Conservation (phyloP, 257 asterid genomes). For the Solanum boliviense region DNA sequence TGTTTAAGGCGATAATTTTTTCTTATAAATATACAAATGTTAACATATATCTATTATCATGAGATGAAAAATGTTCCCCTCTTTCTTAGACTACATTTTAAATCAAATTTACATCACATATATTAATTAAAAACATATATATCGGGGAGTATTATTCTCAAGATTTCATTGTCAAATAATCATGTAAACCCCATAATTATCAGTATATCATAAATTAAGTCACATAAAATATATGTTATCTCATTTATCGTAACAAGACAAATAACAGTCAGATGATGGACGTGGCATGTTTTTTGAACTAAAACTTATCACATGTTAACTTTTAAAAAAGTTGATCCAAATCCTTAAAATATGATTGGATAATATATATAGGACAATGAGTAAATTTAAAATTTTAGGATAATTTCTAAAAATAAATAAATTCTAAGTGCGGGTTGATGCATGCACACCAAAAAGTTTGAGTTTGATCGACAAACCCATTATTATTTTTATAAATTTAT, state of each 20-base stretch:
- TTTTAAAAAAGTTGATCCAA: not conserved
- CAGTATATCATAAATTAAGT: not conserved
- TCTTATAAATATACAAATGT: fast-evolving
- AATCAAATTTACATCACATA: not conserved
- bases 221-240: not conserved
- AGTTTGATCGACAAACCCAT: not conserved
- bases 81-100: not conserved
- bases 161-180: not conserved
- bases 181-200: not conserved
- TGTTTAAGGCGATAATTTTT: fast-evolving
- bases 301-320: not conserved
- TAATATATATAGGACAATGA: not conserved
- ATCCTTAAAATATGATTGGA: not conserved
- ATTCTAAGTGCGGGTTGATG: not conserved
- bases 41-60: not conserved
- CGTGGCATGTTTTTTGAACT: not conserved
- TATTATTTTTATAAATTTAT: not conserved
- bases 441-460: not conserved
- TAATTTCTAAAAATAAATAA: not conserved
- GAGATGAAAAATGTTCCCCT: not conserved
- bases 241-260: not conserved
- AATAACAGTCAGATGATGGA: not conserved
- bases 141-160: not conserved
- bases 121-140: no score
- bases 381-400: not conserved